Evolutionary conservation across 345 rosid genomes (phyloP), one percentile per base, ranked within the genome.

Genomic region (Carallia pectinifolia): DNA sequence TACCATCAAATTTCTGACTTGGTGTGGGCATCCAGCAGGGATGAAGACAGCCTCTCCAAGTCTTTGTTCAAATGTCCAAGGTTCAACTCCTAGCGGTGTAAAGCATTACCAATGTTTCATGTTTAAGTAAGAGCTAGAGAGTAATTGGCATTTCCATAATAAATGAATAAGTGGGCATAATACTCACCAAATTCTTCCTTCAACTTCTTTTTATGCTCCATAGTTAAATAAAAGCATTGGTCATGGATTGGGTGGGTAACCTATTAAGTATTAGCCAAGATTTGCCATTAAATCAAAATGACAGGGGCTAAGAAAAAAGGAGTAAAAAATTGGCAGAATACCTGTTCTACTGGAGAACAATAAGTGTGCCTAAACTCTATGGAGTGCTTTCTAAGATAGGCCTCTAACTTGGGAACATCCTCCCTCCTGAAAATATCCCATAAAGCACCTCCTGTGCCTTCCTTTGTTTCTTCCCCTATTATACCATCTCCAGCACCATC

Each of bases 1-100:
- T 75, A 90, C 98, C 97, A 84, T 89, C 52, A 92, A 88, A 77
- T 95, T 95, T 66, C 99, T 85, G 53, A 95, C 99, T 86, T 95
- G 99, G 78, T 95, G 99, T 4, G 97, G 97, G 73, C 98, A 94
- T 53, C 98, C 98, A 1, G 97, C 97, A 0, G 98, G 98, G 69
- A 94, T 94, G 73, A 91, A 91, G 56, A 94, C 93, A 17, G 96
- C 97, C 63, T 92, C 99, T 34, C 99, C 97, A 8, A 89, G 80
- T 30, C 77, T 84, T 65, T 92, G 99, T 69, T 83, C 89, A 63
- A 95, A 95, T 23, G 97, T 89, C 99, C 97, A 92, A 1, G 97
- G 91, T 70, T 92, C 92, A n/a, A 92, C 77, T 67, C 90, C 98
- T 94, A 50, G 6, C 37, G 72, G 53, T 47, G 65, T 2, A 56